Percentiles rank a stretch among this genome's conserved stretches.
These are phyloP conservation scores for Ballota nigra DNA, from an alignment of 257 asterid genomes.

Conservation along the genomic window DNA sequence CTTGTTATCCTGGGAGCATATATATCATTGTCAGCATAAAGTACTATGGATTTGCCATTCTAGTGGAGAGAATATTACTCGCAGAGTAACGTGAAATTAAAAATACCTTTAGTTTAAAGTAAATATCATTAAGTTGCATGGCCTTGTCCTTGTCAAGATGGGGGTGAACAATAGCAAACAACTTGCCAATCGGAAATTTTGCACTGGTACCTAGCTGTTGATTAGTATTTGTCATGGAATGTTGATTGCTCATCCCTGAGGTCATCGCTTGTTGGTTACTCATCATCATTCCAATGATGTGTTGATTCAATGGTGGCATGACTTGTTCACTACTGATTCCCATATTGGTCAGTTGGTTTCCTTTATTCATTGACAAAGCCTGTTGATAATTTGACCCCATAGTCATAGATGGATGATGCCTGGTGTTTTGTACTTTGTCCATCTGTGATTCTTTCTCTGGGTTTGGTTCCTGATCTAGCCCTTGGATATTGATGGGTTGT, in stretches of 20 bases:
- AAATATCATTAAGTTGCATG: slow-evolving; percentile 78
- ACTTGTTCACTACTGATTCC: slow-evolving; percentile 33
- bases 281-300: slow-evolving; percentile 33
- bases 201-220: slow-evolving; percentile 37
- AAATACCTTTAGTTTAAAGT: slow-evolving; percentile 66
- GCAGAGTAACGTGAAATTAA: slow-evolving; percentile 20
- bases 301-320: slow-evolving; percentile 32
- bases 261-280: slow-evolving; percentile 35
- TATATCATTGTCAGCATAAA: slow-evolving; percentile 16
- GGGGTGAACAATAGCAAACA: slow-evolving; percentile 85
- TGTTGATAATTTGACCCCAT: slow-evolving; percentile 42
- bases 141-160: slow-evolving; percentile 91
- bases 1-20: slow-evolving; percentile 68
- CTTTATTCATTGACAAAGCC: slow-evolving; percentile 32
- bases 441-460: slow-evolving; percentile 47
- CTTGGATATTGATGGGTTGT: slow-evolving; percentile 38
- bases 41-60: slow-evolving; percentile 12
- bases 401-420: slow-evolving; percentile 40
- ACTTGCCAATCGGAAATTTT: slow-evolving; percentile 77
- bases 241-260: slow-evolving; percentile 42
- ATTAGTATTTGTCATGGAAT: slow-evolving; percentile 25
- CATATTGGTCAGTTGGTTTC: slow-evolving; percentile 33
- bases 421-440: slow-evolving; percentile 41
- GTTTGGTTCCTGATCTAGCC: slow-evolving; percentile 33
- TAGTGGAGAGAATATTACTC: slow-evolving; percentile 26